A percentile compares a stretch with the other conserved stretches of the same genome.
Evolutionary conservation across 768 basidiomycete species (phyloP).

Genomic region (Panus rudis): DNA sequence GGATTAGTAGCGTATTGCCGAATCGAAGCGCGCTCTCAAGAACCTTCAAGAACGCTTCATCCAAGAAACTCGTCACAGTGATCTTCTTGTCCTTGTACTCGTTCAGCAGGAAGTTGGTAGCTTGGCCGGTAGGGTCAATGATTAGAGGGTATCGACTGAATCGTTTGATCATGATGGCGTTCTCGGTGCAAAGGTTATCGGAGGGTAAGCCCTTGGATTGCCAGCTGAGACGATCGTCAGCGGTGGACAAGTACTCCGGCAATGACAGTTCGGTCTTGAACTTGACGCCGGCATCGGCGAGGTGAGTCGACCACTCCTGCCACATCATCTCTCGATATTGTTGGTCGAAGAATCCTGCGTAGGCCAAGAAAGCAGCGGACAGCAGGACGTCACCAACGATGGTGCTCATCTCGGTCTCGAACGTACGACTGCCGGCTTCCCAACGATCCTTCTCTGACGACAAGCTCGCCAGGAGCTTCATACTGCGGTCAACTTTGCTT

Average conservation of each 20-base stretch:
- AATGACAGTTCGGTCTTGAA: slow-evolving; percentile 90
- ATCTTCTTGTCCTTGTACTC: slow-evolving; percentile 96
- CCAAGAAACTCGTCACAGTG: slow-evolving; percentile 96
- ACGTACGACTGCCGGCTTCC: slow-evolving; percentile 91
- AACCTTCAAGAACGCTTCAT: slow-evolving; percentile 98
- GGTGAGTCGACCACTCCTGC: slow-evolving; percentile 90
- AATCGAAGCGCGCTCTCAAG: slow-evolving; percentile 98
- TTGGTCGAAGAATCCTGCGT: slow-evolving; percentile 98
- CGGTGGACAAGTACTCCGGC: slow-evolving; percentile 93
- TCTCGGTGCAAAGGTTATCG: slow-evolving; percentile 94
- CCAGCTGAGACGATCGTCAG: slow-evolving; percentile 93
- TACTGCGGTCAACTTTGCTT: slow-evolving; percentile 93
- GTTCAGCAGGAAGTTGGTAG: slow-evolving; percentile 88
- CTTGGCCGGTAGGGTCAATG: slow-evolving; percentile 97
- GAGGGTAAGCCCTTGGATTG: slow-evolving; percentile 93
- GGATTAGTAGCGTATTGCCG: slow-evolving; percentile 94
- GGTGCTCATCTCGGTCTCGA: slow-evolving; percentile 97
- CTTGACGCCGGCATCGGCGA: slow-evolving; percentile 82
- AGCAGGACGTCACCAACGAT: slow-evolving; percentile 95
- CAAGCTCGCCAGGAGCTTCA: slow-evolving; percentile 89
- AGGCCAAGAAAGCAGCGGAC: slow-evolving; percentile 94
- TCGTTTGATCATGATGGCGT: slow-evolving; percentile 99
- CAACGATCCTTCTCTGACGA: slow-evolving; percentile 93
- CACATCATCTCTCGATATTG: slow-evolving; percentile 96
- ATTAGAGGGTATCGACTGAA: slow-evolving; percentile 97